Conservation (phyloP, 768 basidiomycete species). For the Boletus pseudopeckii region DNA sequence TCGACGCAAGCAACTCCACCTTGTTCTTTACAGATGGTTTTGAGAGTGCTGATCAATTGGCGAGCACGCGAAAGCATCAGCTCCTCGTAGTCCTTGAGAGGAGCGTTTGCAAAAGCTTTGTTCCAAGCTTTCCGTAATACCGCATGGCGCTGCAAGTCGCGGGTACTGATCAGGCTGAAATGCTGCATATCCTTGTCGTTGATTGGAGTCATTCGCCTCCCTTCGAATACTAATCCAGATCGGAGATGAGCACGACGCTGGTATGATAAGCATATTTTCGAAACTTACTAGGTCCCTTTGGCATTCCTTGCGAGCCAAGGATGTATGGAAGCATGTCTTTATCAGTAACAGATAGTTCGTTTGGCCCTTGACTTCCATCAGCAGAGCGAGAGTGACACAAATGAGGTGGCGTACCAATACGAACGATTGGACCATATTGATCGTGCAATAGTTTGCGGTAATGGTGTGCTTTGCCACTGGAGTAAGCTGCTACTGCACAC, state of each 20-base stretch:
- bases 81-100: slow-evolving; percentile 28
- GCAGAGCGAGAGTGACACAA: not conserved
- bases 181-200: slow-evolving; percentile 10
- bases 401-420: slow-evolving; percentile 26
- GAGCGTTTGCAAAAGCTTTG: slow-evolving; percentile 28
- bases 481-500: slow-evolving; percentile 19
- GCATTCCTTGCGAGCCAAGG: slow-evolving; percentile 27
- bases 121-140: slow-evolving; percentile 31
- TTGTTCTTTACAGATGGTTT: slow-evolving; percentile 11
- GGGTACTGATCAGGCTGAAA: slow-evolving; percentile 16
- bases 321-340: slow-evolving; percentile 21
- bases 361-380: slow-evolving; percentile 32
- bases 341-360: slow-evolving; percentile 34
- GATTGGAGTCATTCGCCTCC: slow-evolving; percentile 18
- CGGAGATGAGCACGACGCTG: slow-evolving; percentile 2
- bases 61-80: slow-evolving; percentile 20
- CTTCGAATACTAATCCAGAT: slow-evolving; percentile 17
- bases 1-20: slow-evolving; percentile 7
- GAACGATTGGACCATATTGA: slow-evolving; percentile 32
- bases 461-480: slow-evolving; percentile 18
- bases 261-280: not conserved
- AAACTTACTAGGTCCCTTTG: slow-evolving; percentile 30
- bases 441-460: slow-evolving; percentile 26
- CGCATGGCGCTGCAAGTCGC: slow-evolving; percentile 21
- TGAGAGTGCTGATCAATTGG: slow-evolving; percentile 17